Evolutionary conservation across 2,329 filamentous ascomycete species (phyloP), one percentile per base, ranked within the genome.

Genomic region (Scedosporium aurantiacum): DNA sequence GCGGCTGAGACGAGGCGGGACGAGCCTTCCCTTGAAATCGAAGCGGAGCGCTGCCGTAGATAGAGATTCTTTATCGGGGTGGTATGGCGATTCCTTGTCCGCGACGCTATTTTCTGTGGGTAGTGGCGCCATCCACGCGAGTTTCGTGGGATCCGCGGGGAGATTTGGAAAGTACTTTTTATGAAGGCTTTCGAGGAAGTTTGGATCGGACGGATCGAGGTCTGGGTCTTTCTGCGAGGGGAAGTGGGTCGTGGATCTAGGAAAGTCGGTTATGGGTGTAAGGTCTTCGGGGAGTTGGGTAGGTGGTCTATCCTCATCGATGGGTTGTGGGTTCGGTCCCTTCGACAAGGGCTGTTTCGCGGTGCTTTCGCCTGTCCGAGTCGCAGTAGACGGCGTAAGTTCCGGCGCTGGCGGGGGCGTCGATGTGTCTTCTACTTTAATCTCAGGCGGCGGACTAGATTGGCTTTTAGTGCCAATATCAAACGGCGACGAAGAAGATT

Each of bases 91-190:
- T 65, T 87, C 82, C 65, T 79, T 80, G 69, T 89, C 86, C 23
- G 85, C 85, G 50, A 81, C 72, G 52, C 83, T 86, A 69, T 85
- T 81, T 56, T 82, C 73, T 4, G 86, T 85, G 5, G 86, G 85
- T 58, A 88, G 70, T 14, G 88, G 87, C 58, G 87, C 85, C 83
- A 97, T 94, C 93, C 93, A 99, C 21, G 90, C 89, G 3, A 97
- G 83, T 60, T 90, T 88, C 63, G 87, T 86, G 0, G 92, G 91
- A 72, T 97, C 90, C 61, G 91, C 85, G 1, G 92, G 85, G 1
- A 96, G 86, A 64, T 86, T 84, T 12, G 94, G 92, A 74, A 97
- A 99, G 81, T 96, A 99, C 73, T 97, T 96, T 23, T 85, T 76
- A 78, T 96, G 92, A 5, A 99, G 84, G 62, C 90, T 87, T 56